Evolutionary conservation across 495 filamentous ascomycete genomes (phyloP).

Genomic region (Tuber brumale): DNA sequence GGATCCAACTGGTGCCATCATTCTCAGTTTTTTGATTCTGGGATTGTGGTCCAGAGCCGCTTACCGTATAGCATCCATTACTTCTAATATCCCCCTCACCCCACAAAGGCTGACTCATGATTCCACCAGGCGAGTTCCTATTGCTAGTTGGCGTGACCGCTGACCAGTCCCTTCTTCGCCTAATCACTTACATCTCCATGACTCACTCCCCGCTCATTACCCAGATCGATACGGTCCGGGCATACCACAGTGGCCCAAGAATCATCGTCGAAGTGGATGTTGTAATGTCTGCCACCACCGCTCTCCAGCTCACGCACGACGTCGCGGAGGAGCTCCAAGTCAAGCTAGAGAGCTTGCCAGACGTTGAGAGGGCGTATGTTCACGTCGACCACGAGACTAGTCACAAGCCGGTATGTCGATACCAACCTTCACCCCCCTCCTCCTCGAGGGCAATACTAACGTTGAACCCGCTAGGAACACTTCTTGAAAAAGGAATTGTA

Average conservation of each 20-base stretch:
- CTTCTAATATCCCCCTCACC: neutral
- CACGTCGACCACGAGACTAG: slow-evolving; percentile 96
- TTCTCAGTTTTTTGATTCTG: slow-evolving; percentile 70
- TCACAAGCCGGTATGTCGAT: slow-evolving; percentile 65
- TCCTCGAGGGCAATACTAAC: neutral
- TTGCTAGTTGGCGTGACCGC: slow-evolving; percentile 84
- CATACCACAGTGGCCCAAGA: slow-evolving; percentile 83
- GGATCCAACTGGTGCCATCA: slow-evolving; percentile 84
- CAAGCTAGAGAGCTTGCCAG: slow-evolving; percentile 85
- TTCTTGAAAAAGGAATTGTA: slow-evolving; percentile 59
- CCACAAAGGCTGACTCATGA: neutral
- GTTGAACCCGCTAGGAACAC: slow-evolving; percentile 43
- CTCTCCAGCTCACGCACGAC: slow-evolving; percentile 77
- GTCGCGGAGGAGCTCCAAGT: slow-evolving; percentile 90
- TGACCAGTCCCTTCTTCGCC: slow-evolving; percentile 74
- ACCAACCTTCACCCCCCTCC: neutral
- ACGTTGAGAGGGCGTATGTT: slow-evolving; percentile 91
- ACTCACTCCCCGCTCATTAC: slow-evolving; percentile 77
- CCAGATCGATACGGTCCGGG: slow-evolving; percentile 88
- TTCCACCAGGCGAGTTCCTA: slow-evolving; percentile 62
- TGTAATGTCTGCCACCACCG: slow-evolving; percentile 61
- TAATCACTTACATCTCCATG: slow-evolving; percentile 94
- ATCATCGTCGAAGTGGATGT: slow-evolving; percentile 87
- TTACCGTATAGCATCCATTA: slow-evolving; percentile 44
- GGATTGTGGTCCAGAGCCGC: slow-evolving; percentile 76